These are phyloP conservation scores for Fusarium torreyae DNA, from an alignment of 2,329 filamentous ascomycete genomes.

Conservation along the genomic window DNA sequence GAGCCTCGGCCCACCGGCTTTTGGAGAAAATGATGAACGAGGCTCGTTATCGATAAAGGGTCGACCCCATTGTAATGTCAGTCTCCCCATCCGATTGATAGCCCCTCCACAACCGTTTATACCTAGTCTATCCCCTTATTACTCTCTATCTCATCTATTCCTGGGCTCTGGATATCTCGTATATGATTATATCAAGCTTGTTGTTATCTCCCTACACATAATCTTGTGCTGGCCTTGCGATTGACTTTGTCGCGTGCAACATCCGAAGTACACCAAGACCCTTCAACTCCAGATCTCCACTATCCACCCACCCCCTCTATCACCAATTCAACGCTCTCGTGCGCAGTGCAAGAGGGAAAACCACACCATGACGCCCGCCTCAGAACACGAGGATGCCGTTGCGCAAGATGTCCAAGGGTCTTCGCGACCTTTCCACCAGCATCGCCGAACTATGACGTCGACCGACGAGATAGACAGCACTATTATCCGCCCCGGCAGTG, in stretches of 20 bases:
- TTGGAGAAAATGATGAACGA: constrained; percentile 26
- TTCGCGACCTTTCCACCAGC: constrained; percentile 37
- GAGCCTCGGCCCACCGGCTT: constrained; percentile 50
- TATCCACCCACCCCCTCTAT: constrained; percentile 24
- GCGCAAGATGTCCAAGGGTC: constrained; percentile 28
- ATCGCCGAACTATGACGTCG: constrained; percentile 59
- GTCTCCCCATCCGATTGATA: constrained; percentile 43
- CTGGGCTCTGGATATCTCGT: not conserved
- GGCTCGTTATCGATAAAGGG: constrained; percentile 44
- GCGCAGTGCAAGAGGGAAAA: constrained; percentile 8
- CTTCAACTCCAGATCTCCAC: constrained; percentile 39
- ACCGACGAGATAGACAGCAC: constrained; percentile 73
- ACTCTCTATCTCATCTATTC: not conserved
- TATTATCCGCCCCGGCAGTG: constrained; percentile 76
- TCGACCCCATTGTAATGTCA: constrained; percentile 34
- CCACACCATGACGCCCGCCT: constrained; percentile 46
- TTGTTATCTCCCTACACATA: not conserved
- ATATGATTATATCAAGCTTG: not conserved
- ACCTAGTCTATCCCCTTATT: constrained; percentile 16
- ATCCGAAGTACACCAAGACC: constrained; percentile 1
- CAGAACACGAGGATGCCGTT: constrained; percentile 45
- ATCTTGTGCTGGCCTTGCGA: not conserved
- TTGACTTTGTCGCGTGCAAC: constrained; percentile 19
- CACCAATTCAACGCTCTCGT: constrained; percentile 12
- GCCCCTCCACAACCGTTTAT: constrained; percentile 38